Evolutionary conservation across 2,329 filamentous ascomycete species (phyloP).

Genomic region (Pseudophaeomoniella oleicola): DNA sequence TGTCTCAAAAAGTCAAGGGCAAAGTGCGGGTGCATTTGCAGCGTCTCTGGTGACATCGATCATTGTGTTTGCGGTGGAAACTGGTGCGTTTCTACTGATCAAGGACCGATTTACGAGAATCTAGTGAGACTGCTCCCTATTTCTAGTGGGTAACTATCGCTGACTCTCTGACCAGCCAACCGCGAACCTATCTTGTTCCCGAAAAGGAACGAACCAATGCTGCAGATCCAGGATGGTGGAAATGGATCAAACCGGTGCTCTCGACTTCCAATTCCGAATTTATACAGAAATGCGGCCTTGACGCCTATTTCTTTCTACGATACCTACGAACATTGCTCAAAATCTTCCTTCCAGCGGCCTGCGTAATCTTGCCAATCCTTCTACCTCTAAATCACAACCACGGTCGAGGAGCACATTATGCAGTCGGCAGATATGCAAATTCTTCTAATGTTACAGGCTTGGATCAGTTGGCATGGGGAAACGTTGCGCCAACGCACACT

Average conservation of each 20-base stretch:
- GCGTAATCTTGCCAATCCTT: conserved; percentile 68
- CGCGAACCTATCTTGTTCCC: conserved; percentile 73
- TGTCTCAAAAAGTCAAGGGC: conserved; percentile 7
- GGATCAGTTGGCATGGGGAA: conserved; percentile 76
- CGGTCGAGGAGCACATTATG: conserved; percentile 47
- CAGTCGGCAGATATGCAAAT: conserved; percentile 21
- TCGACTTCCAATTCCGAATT: conserved; percentile 64
- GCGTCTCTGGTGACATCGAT: conserved; percentile 50
- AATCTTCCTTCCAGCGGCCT: conserved; percentile 74
- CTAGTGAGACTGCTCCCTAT: conserved; percentile 48
- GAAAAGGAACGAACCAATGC: conserved; percentile 70
- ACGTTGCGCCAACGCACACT: conserved; percentile 53
- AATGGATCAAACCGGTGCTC: conserved; percentile 44
- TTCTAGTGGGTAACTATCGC: conserved; percentile 3
- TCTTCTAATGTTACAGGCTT: conserved; percentile 47
- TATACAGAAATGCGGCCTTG: conserved; percentile 87
- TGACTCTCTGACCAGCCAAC: conserved; percentile 41
- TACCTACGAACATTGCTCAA: conserved; percentile 76
- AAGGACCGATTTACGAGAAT: conserved; percentile 69
- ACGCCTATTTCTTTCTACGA: conserved; percentile 93
- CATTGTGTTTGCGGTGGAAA: conserved; percentile 46
- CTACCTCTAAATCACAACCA: conserved; percentile 70
- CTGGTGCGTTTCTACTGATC: conserved; percentile 59
- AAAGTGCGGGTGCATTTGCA: conserved; percentile 35
- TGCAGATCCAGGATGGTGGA: conserved; percentile 44